Percentiles rank a stretch among this genome's conserved stretches.
These are phyloP conservation scores for Daedalea quercina DNA, from an alignment of 768 basidiomycete genomes.

Conservation along the genomic window DNA sequence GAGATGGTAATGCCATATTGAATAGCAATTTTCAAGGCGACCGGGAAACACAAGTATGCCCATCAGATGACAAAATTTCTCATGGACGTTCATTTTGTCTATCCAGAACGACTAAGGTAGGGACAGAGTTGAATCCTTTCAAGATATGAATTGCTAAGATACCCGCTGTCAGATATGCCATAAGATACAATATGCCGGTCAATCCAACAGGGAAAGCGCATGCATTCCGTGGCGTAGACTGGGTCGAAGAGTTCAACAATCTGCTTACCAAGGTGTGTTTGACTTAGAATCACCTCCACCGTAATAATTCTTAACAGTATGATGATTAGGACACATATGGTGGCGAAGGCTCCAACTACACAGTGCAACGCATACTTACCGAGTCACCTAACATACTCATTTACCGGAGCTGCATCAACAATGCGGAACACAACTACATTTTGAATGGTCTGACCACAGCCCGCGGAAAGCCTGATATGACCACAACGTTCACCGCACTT, in stretches of 20 bases:
- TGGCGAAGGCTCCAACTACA: conserved; percentile 29
- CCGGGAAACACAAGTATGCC: conserved; percentile 26
- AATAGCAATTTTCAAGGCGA: conserved; percentile 23
- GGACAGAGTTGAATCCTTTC: neutral
- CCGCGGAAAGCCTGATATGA: too few species aligned
- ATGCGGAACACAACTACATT: conserved; percentile 3
- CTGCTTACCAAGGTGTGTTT: conserved; percentile 35
- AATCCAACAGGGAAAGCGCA: conserved; percentile 30
- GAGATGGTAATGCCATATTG: conserved; percentile 10
- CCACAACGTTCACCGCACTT: too few species aligned
- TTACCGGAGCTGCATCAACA: conserved; percentile 20
- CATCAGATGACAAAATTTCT: conserved; percentile 20
- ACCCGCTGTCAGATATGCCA: conserved; percentile 8
- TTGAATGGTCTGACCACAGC: neutral
- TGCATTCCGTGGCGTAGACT: conserved; percentile 30
- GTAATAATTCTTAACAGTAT: neutral
- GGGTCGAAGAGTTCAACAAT: conserved; percentile 36
- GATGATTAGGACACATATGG: conserved; percentile 19
- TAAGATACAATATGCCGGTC: conserved; percentile 19
- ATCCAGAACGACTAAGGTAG: conserved; percentile 10
- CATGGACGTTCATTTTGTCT: conserved; percentile 16
- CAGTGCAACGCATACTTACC: conserved; percentile 23
- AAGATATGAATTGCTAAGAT: neutral
- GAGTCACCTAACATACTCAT: conserved; percentile 24
- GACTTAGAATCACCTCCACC: too few species aligned